Percentiles rank a stretch among this genome's conserved stretches.
Conservation (phyloP, 495 filamentous ascomycete species). For the Opeltia flavorubescens region DNA sequence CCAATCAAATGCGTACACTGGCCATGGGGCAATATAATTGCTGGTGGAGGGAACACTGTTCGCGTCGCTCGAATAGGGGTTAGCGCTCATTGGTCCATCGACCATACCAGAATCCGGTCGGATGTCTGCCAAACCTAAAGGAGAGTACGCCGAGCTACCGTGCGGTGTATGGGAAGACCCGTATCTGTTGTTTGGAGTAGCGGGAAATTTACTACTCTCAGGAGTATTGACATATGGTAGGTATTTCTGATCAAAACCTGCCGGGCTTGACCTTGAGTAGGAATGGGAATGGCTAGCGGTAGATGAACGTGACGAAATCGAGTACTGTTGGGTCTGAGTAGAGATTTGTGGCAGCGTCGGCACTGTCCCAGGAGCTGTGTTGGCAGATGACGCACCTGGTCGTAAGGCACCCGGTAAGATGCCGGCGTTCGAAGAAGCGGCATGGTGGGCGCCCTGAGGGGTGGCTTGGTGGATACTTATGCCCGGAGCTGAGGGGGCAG, state of each 20-base stretch:
- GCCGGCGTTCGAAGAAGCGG: conserved; percentile 19
- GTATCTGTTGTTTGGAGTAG: conserved; percentile 52
- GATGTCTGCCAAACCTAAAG: conserved; percentile 82
- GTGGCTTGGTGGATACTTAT: conserved; percentile 55
- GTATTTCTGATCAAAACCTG: conserved; percentile 61
- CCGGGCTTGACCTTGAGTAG: conserved; percentile 77
- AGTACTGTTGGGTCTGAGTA: conserved; percentile 40
- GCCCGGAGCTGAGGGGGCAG: conserved; percentile 36
- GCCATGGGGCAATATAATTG: conserved; percentile 91
- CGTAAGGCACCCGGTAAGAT: conserved; percentile 59
- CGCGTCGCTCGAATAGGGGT: conserved; percentile 24
- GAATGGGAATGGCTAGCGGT: conserved; percentile 50
- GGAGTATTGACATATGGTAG: conserved; percentile 54
- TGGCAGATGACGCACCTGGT: conserved; percentile 52
- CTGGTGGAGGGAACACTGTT: conserved; percentile 51
- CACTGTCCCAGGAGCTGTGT: conserved; percentile 54
- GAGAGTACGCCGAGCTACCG: conserved; percentile 66
- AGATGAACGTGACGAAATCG: conserved; percentile 50
- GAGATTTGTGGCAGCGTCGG: conserved; percentile 55
- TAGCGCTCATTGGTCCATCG: conserved; percentile 40
- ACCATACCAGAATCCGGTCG: conserved; percentile 62
- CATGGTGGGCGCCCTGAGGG: conserved; percentile 44
- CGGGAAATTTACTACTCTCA: conserved; percentile 52
- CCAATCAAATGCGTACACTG: conserved; percentile 95
- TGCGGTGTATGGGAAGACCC: conserved; percentile 48